Evolutionary conservation across 306 rosid species (phyloP).

Genomic region (Carpinus viminea): DNA sequence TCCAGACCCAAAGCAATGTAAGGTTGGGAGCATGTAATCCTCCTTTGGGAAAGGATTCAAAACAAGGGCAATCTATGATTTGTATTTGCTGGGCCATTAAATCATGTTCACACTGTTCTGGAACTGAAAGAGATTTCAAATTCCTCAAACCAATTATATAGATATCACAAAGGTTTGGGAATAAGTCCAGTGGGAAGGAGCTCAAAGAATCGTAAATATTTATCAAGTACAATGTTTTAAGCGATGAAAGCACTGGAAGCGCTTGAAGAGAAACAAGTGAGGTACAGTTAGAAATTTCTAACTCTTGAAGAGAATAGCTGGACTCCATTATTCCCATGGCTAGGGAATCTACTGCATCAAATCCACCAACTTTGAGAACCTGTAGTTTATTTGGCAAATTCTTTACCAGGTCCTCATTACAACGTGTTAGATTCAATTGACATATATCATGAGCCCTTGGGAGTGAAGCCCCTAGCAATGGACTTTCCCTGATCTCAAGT

Average conservation of each 20-base stretch:
- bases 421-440: not conserved
- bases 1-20: no score
- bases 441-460: not conserved
- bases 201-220: not conserved
- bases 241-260: not conserved
- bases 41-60: slow-evolving; percentile 6
- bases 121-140: not conserved
- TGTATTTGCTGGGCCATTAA: slow-evolving; percentile 2
- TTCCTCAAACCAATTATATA: not conserved
- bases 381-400: no score
- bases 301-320: not conserved
- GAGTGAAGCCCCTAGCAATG: not conserved
- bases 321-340: no score
- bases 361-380: no score
- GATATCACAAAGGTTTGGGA: not conserved
- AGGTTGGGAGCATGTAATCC: not conserved
- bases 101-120: no score
- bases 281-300: not conserved
- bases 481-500: not conserved
- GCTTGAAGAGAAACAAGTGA: not conserved
- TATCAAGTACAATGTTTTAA: not conserved
- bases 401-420: no score
- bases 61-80: slow-evolving; percentile 11
- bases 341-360: not conserved
- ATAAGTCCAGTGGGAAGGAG: not conserved